A percentile compares a stretch with the other conserved stretches of the same genome.
phyloP scores from a whole-genome alignment of 2,329 filamentous ascomycete genomes.

The Scedosporium aurantiacum region DNA sequence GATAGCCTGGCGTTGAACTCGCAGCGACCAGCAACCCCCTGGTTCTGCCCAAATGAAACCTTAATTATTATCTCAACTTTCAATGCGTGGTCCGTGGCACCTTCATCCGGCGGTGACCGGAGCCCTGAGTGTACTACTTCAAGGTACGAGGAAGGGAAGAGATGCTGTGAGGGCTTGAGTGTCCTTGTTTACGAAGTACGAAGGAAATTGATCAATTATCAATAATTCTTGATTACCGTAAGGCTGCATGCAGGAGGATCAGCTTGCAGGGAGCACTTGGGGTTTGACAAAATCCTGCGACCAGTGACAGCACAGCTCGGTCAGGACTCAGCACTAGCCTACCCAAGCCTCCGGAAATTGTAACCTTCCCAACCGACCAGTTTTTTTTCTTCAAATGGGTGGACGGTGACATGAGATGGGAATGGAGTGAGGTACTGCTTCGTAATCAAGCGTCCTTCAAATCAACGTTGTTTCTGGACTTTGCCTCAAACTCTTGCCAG shows the following conservation, averaged over 20 bases:
- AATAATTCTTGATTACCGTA: not conserved
- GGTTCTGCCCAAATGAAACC: not conserved
- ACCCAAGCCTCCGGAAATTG: not conserved
- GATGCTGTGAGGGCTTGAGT: not conserved
- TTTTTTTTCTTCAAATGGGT: not conserved
- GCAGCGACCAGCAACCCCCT: not conserved
- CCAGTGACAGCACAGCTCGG: not conserved
- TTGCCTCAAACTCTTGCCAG: not conserved
- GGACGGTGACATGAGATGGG: not conserved
- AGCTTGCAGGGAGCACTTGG: not conserved
- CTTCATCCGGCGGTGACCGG: not conserved
- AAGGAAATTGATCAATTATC: not conserved
- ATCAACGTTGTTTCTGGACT: not conserved
- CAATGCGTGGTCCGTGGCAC: not conserved
- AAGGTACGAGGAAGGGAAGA: not conserved
- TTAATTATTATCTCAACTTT: not conserved
- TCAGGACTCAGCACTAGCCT: not conserved
- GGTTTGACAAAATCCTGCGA: no score
- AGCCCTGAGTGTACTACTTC: no score
- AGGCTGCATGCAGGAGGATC: slow-evolving; percentile 1
- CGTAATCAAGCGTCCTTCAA: not conserved
- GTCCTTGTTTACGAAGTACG: no score
- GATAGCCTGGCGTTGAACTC: not conserved
- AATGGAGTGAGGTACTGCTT: not conserved
- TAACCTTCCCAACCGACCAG: not conserved